A percentile compares a stretch with the other conserved stretches of the same genome.
Evolutionary conservation across 148 eudicot genomes (phyloP).

Genomic region (Beta vulgaris): DNA sequence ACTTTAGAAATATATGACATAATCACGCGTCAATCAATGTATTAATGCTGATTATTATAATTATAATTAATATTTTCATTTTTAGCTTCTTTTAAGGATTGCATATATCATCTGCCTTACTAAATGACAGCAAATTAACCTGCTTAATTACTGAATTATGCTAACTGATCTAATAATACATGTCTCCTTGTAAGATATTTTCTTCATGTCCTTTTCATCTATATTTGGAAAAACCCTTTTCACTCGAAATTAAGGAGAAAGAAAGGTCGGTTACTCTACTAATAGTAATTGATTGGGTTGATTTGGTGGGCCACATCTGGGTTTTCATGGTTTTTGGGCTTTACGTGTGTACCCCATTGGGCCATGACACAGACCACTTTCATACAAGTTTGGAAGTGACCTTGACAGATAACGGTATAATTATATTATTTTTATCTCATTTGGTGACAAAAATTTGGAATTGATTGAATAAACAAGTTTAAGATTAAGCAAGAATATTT

Average conservation of each 20-base stretch:
- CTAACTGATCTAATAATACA: too few relatives aligned
- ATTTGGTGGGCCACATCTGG: conserved; percentile 20
- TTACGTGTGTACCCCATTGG: conserved; percentile 25
- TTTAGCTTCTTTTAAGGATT: too few relatives aligned
- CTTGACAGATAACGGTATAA: conserved; percentile 1
- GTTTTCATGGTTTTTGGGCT: conserved; percentile 1
- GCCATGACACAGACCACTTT: neutral
- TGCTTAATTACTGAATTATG: too few relatives aligned
- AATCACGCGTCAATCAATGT: too few relatives aligned
- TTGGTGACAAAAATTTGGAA: neutral
- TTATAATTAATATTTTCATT: neutral
- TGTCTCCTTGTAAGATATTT: neutral
- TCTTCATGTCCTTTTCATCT: neutral
- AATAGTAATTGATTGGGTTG: neutral
- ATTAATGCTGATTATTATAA: neutral
- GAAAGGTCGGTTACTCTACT: neutral
- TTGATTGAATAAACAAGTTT: neutral
- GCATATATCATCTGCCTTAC: too few relatives aligned
- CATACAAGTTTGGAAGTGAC: neutral
- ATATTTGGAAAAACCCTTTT: neutral
- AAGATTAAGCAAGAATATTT: neutral
- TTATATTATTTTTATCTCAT: neutral
- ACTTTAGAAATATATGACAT: too few relatives aligned
- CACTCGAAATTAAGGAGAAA: neutral
- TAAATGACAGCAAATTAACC: too few relatives aligned